These are phyloP conservation scores for Cladosporium sp. DNA, from an alignment of 2,329 filamentous ascomycete species.

Conservation along the genomic window DNA sequence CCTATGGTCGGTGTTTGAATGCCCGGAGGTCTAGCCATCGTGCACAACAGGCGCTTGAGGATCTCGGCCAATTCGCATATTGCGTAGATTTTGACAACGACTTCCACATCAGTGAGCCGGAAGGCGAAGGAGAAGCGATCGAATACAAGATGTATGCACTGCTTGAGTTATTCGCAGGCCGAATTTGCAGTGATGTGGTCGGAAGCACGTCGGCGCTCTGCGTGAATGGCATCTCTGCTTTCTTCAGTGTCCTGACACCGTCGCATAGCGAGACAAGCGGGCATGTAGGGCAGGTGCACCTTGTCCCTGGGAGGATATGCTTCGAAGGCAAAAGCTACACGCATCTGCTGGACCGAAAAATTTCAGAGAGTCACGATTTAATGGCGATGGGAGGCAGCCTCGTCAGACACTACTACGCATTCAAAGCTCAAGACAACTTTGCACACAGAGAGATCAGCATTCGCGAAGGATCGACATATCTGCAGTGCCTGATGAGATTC, in stretches of 20 bases:
- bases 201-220: not conserved
- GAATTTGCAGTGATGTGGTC: not conserved
- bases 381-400: not conserved
- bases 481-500: not conserved
- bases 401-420: not conserved
- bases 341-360: not conserved
- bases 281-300: not conserved
- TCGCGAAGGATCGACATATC: not conserved
- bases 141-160: not conserved
- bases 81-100: not conserved
- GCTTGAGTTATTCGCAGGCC: not conserved
- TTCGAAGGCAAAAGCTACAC: not conserved
- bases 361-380: not conserved
- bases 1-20: not conserved
- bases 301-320: not conserved
- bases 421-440: not conserved
- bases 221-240: not conserved
- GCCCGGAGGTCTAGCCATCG: not conserved
- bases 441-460: not conserved
- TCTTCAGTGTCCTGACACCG: not conserved
- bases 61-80: not conserved
- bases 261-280: not conserved
- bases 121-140: not conserved
- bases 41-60: not conserved
- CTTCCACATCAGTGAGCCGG: not conserved